Percentiles rank a stretch among this genome's conserved stretches.
phyloP scores from a whole-genome alignment of 2,329 filamentous ascomycete genomes.

The Zopfia rhizophila region DNA sequence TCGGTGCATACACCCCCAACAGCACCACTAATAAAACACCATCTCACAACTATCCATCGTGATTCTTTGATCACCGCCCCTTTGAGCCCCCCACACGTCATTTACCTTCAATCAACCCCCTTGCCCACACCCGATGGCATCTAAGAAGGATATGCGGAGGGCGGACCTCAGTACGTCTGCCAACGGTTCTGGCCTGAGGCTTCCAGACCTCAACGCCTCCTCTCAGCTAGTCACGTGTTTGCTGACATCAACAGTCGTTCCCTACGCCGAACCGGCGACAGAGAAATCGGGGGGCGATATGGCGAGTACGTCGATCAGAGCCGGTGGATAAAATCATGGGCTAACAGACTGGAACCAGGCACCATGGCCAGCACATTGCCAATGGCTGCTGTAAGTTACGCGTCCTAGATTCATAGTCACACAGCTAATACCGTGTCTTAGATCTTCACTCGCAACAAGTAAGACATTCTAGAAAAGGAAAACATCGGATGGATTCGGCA shows the following conservation, averaged over 20 bases:
- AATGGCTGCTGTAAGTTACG: slow-evolving; percentile 81
- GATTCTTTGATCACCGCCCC: background rate
- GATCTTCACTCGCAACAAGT: slow-evolving; percentile 94
- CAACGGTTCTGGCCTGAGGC: too few species aligned
- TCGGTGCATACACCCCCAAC: background rate
- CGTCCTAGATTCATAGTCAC: slow-evolving; percentile 22
- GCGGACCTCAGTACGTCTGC: slow-evolving; percentile 77
- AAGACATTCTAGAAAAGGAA: slow-evolving; percentile 38
- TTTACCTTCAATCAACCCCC: slow-evolving; percentile 24
- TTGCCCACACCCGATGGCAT: slow-evolving; percentile 63
- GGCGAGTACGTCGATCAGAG: slow-evolving; percentile 66
- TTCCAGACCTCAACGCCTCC: slow-evolving; percentile 25
- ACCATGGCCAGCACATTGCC: slow-evolving; percentile 82
- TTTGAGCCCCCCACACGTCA: background rate
- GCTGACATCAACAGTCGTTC: slow-evolving; percentile 72
- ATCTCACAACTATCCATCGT: slow-evolving; percentile 27
- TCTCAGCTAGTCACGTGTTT: slow-evolving; percentile 30
- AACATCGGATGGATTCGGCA: slow-evolving; percentile 15
- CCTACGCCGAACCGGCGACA: slow-evolving; percentile 80
- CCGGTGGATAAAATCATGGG: too few species aligned
- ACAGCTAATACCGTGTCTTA: slow-evolving; percentile 48
- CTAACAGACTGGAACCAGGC: too few species aligned
- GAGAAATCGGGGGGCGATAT: slow-evolving; percentile 75
- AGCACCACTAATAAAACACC: slow-evolving; percentile 7
- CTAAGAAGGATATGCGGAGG: slow-evolving; percentile 80